Conservation (phyloP, 2,329 filamentous ascomycete genomes). For the Colletotrichum musicola region DNA sequence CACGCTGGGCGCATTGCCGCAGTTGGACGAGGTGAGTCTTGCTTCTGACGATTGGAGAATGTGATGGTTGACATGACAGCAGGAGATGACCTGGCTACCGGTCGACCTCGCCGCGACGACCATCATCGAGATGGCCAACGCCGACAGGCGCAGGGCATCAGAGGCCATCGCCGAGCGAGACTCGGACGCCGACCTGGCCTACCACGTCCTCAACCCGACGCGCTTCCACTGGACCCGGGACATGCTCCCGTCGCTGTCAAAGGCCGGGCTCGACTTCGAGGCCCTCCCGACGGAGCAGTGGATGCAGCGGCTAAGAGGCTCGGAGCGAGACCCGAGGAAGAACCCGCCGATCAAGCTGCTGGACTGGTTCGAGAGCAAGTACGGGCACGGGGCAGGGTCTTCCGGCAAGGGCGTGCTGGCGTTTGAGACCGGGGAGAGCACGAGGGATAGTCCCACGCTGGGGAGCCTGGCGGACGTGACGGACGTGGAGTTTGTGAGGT, state of each 20-base stretch:
- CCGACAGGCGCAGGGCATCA: conserved; percentile 39
- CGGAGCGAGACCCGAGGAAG: conserved; percentile 61
- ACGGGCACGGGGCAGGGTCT: conserved; percentile 3
- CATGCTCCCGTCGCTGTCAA: conserved; percentile 61
- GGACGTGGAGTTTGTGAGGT: conserved; percentile 4
- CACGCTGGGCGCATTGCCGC: conserved; percentile 58
- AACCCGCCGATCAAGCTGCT: conserved; percentile 66
- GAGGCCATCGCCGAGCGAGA: conserved; percentile 39
- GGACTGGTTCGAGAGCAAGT: conserved; percentile 58
- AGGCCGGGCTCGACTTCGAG: conserved; percentile 58
- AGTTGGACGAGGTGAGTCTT: conserved; percentile 50
- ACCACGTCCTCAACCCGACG: conserved; percentile 64
- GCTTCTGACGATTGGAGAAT: not conserved
- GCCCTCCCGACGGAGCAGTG: conserved; percentile 45
- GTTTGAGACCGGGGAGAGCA: conserved; percentile 6
- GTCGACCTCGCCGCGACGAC: conserved; percentile 51
- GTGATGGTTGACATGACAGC: not conserved
- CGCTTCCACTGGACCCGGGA: conserved; percentile 63
- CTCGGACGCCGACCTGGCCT: conserved; percentile 49
- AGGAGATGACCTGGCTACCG: conserved; percentile 48
- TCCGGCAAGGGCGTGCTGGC: not conserved
- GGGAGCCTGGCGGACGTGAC: conserved; percentile 1
- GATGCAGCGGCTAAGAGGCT: conserved; percentile 45
- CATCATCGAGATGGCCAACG: conserved; percentile 44
- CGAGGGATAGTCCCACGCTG: conserved; percentile 11